Base-by-base conservation (phyloP, 2,329 filamentous ascomycete species). In the Lecanicillium sp. region DNA sequence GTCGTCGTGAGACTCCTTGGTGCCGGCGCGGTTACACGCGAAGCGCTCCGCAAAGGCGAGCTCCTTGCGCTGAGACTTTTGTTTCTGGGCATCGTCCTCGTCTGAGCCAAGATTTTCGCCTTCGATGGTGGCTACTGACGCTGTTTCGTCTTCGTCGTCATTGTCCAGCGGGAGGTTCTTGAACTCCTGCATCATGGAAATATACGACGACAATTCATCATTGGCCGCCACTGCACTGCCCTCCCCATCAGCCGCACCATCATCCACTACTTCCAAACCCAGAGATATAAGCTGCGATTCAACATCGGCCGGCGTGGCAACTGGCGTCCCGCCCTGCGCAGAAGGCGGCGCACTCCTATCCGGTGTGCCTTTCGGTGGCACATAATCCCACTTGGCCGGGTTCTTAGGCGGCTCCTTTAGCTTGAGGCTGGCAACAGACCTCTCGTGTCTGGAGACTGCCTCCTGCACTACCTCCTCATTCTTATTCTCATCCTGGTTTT, bases 121-220 rank as follows among this genome's bases (percentile, higher is more conserved):
- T 15, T 17, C 25, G 10, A 33, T 3, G 34, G 12, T 37, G 27
- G 13, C 34, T 29, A 19, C 5, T 3, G 29, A 6, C 2, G 18
- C 17, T 11, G 22, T 51, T n/a, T 67, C 61, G 3, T 67, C 64
- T 6, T 70, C 68, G 4, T 76, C 71, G 19, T 71, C 68, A 6
- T 56, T 52, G 40, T 74, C 71, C 5, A 79, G 51, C 2, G 74
- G 73, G 22, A 87, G 62, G 42, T 81, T 64, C 42, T 74, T 72
- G 22, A 75, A 71, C 40, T 74, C 66, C 49, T 73, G 76, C 33
- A 80, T 68, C 50, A 82, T 68, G 22, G 72, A 60, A 42, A 92
- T 87, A 39, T 76, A 73, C 27, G 74, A 62, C 22, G 81, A 73
- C 8, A 90, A 62, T 19, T 74, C 76, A 48, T 86, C 80, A 31